Percentiles rank a stretch among this genome's conserved stretches.
phyloP scores from a whole-genome alignment of 2,329 filamentous ascomycete genomes.

The Raffaelea deltoideospora region DNA sequence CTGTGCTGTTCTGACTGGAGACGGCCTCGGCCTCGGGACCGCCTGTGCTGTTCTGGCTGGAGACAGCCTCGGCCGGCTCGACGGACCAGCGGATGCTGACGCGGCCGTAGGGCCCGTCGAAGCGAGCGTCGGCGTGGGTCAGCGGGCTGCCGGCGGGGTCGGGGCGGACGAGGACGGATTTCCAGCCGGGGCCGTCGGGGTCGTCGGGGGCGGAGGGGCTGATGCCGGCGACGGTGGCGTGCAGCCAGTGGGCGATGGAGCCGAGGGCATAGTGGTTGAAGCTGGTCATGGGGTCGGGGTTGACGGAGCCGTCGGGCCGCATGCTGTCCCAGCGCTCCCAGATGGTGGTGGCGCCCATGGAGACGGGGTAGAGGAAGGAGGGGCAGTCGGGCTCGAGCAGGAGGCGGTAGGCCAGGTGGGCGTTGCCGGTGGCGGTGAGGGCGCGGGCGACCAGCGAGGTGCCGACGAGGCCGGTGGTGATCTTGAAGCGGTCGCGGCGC shows the following conservation, averaged over 20 bases:
- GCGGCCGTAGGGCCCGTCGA: constrained; percentile 18
- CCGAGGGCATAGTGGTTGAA: constrained; percentile 27
- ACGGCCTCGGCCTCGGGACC: no score
- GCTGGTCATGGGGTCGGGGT: constrained; percentile 23
- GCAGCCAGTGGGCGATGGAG: constrained; percentile 22
- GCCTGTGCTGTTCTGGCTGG: no score
- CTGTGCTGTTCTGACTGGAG: constrained; percentile 3
- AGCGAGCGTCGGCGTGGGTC: constrained; percentile 10
- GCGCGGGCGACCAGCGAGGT: constrained; percentile 12
- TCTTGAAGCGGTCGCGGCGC: constrained; percentile 6
- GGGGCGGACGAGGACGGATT: constrained; percentile 13
- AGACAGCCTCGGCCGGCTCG: constrained; percentile 1
- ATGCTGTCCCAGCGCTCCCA: constrained; percentile 17
- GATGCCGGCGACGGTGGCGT: constrained; percentile 18
- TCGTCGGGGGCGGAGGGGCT: constrained; percentile 9
- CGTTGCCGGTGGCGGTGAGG: constrained; percentile 2
- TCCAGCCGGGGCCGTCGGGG: constrained; percentile 21
- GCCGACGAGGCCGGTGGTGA: constrained; percentile 15
- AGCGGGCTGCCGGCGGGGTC: constrained; percentile 16
- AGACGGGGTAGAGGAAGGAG: constrained; percentile 22
- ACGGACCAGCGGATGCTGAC: constrained; percentile 16
- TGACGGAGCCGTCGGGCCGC: constrained; percentile 20
- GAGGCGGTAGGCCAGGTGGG: constrained; percentile 17
- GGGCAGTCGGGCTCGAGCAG: constrained; percentile 17
- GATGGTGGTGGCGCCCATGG: constrained; percentile 21